These are phyloP conservation scores for Phytophthora quininea DNA, from an alignment of 352 stramenopile species.

Conservation along the genomic window DNA sequence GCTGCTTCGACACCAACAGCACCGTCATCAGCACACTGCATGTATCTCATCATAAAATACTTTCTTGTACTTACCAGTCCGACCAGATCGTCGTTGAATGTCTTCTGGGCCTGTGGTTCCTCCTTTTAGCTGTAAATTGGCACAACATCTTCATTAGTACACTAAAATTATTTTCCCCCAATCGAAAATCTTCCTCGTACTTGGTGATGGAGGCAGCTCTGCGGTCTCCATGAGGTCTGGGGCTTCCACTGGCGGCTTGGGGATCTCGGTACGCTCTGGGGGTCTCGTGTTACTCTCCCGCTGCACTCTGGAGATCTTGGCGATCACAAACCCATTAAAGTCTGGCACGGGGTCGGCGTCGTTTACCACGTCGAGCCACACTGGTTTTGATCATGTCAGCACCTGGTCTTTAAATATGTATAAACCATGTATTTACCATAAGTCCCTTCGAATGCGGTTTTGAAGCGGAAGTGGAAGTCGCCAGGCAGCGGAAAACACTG, in stretches of 20 bases:
- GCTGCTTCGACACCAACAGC: slow-evolving; percentile 31
- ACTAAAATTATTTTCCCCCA: background rate
- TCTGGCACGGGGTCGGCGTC: slow-evolving; percentile 75
- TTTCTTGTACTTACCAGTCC: slow-evolving; percentile 53
- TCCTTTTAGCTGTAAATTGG: slow-evolving; percentile 52
- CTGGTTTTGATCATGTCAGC: slow-evolving; percentile 26
- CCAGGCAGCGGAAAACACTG: slow-evolving; percentile 80
- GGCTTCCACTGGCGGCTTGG: slow-evolving; percentile 34
- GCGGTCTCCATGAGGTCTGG: slow-evolving; percentile 84
- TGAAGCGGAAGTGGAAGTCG: slow-evolving; percentile 88
- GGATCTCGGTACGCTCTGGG: slow-evolving; percentile 40
- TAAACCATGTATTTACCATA: slow-evolving; percentile 49
- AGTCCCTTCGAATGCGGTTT: slow-evolving; percentile 85
- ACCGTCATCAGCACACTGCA: slow-evolving; percentile 3
- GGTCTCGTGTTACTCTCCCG: slow-evolving; percentile 48
- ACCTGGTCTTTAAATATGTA: background rate
- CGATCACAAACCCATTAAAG: slow-evolving; percentile 82
- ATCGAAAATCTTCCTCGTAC: slow-evolving; percentile 13
- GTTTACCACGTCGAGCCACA: slow-evolving; percentile 83
- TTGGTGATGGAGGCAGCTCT: slow-evolving; percentile 31
- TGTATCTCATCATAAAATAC: background rate
- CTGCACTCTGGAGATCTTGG: slow-evolving; percentile 81
- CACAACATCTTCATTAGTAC: background rate
- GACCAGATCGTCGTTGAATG: slow-evolving; percentile 84
- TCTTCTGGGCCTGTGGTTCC: slow-evolving; percentile 54